Evolutionary conservation across 2,329 filamentous ascomycete genomes (phyloP), one percentile per base, ranked within the genome.

Genomic region (Aureobasidium sp.): DNA sequence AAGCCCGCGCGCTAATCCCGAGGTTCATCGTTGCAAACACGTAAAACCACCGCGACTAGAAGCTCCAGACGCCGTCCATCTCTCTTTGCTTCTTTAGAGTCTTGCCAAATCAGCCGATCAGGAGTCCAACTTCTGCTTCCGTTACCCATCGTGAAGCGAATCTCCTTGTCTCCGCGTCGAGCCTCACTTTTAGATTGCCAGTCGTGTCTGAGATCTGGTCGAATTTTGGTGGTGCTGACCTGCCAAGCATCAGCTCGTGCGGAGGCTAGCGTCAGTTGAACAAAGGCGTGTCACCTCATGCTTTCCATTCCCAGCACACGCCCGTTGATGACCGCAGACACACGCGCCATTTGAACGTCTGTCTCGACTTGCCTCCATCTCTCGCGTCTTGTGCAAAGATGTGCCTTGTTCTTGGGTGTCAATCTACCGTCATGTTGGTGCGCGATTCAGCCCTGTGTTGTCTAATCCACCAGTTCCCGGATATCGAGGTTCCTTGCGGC

Each of bases 231-330:
- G 27, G 24, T 59, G 56, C 57, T 59, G 54, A 59, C 54, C 42
- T 59, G 40, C 44, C 54, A 47, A 59, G 54, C 42, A 33, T 45
- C 40, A 24, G 22, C 37, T 60, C 44, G 33, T 60, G 57, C 57
- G 44, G 57, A 60, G 57, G 57, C 45, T 60, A 60, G 44, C 57
- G 57, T 50, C 57, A 47, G 54, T 54, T 54, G 53, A 33, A 8
- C 40, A 33, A 44, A 40, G 39, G 57, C 44, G 33, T 50, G 56
- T 60, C 57, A 60, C 45, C 57, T 60, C 45, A 35, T 29, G 24
- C 45, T 60, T 50, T 37, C 33, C 29, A 33, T 48, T 27, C 42
- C 54, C 42, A 35, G 19, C 44, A 48, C 19, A 47, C 31, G 44
- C 14, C 42, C 54, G 54, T 59, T 60, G 44, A 42, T 60, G 44